These are phyloP conservation scores for Boletus pseudopeckii DNA, from an alignment of 768 basidiomycete genomes.

Conservation along the genomic window DNA sequence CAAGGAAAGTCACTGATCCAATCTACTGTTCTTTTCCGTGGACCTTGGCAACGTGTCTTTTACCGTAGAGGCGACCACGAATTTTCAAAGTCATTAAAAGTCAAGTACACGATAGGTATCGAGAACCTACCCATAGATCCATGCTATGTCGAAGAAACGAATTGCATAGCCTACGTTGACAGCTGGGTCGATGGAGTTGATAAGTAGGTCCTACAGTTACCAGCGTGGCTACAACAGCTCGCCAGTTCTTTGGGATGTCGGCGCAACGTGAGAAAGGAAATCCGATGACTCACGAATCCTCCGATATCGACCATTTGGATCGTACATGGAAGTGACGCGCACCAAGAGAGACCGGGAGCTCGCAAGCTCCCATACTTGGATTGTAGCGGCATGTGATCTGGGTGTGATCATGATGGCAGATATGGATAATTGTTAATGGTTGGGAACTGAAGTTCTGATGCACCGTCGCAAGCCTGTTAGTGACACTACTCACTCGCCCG, in stretches of 20 bases:
- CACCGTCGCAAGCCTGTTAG: not conserved
- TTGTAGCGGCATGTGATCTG: too few species aligned
- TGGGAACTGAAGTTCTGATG: too few species aligned
- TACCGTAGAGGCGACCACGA: constrained; percentile 17
- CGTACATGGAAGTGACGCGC: constrained; percentile 57
- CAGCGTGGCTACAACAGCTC: constrained; percentile 61
- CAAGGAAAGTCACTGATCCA: constrained; percentile 4
- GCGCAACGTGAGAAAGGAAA: not conserved
- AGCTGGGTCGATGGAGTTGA: constrained; percentile 64
- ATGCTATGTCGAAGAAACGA: constrained; percentile 67
- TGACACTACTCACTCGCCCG: constrained; percentile 6
- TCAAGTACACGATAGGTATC: not conserved
- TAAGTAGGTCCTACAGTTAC: constrained; percentile 68
- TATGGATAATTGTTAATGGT: too few species aligned
- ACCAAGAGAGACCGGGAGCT: too few species aligned
- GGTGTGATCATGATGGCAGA: too few species aligned
- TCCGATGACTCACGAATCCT: constrained; percentile 57
- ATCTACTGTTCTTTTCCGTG: constrained; percentile 2
- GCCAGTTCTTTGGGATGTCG: constrained; percentile 73
- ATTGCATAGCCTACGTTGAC: constrained; percentile 58
- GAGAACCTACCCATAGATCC: constrained; percentile 62
- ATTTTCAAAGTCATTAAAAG: constrained; percentile 10
- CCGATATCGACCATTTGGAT: constrained; percentile 71
- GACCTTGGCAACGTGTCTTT: not conserved
- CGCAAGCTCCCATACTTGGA: too few species aligned